Percentiles rank a stretch among this genome's conserved stretches.
Evolutionary conservation across 805 yeast species (phyloP).

Genomic region (Candida sonorensis): DNA sequence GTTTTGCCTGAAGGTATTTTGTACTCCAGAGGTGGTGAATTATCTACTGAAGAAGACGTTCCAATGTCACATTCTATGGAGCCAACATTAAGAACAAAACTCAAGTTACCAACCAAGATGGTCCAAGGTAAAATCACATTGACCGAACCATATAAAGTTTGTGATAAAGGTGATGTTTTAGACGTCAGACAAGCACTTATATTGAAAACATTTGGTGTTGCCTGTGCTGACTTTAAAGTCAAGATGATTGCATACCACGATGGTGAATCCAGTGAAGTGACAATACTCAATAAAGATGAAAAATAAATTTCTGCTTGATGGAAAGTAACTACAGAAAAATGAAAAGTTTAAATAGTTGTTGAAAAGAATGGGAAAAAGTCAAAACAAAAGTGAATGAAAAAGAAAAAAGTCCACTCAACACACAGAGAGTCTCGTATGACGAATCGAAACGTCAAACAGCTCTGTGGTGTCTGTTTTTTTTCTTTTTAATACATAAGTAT

Average conservation of each 20-base stretch:
- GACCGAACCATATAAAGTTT: conserved; percentile 71
- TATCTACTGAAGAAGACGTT: conserved; percentile 85
- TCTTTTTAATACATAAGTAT: too few species aligned
- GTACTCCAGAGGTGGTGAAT: conserved; percentile 92
- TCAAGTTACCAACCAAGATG: conserved; percentile 86
- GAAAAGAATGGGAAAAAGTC: too few species aligned
- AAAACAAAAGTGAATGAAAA: too few species aligned
- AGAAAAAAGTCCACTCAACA: too few species aligned
- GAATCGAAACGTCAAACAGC: too few species aligned
- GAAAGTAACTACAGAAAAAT: neutral
- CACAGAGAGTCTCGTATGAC: too few species aligned
- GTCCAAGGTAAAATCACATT: conserved; percentile 82
- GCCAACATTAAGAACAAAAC: conserved; percentile 81
- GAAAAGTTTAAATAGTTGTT: too few species aligned
- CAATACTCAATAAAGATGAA: conserved; percentile 4
- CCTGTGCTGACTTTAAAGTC: conserved; percentile 86
- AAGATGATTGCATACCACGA: conserved; percentile 72
- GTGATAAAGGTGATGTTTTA: conserved; percentile 69
- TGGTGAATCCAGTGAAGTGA: conserved; percentile 39
- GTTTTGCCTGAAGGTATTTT: conserved; percentile 85
- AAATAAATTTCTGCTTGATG: neutral
- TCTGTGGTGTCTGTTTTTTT: too few species aligned
- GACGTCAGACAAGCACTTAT: conserved; percentile 90
- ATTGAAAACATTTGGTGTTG: conserved; percentile 92
- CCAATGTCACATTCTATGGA: conserved; percentile 96